phyloP scores from a whole-genome alignment of 2,329 filamentous ascomycete genomes.

The Endocalyx cinctus region DNA sequence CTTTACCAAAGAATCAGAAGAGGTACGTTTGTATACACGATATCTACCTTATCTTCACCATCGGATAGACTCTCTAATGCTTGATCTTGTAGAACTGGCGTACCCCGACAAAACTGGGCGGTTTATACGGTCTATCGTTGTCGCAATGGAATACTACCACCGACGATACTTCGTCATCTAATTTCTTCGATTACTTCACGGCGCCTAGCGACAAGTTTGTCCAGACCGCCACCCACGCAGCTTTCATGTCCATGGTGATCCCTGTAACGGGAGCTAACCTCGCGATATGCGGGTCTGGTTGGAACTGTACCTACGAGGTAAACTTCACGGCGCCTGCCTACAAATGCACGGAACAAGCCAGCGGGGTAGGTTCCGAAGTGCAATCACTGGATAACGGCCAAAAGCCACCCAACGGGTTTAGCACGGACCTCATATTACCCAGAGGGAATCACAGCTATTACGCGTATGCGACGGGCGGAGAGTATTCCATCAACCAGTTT shows the following conservation, averaged over 20 bases:
- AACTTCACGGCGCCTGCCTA: constrained; percentile 35
- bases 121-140: constrained; percentile 23
- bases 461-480: constrained; percentile 25
- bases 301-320: constrained; percentile 35
- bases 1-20: constrained; percentile 28
- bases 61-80: no score
- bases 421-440: constrained; percentile 27
- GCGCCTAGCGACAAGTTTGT: constrained; percentile 19
- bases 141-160: constrained; percentile 28
- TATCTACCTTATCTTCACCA: no score
- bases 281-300: constrained; percentile 31
- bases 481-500: constrained; percentile 29
- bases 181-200: constrained; percentile 30
- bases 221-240: constrained; percentile 22
- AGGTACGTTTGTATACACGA: constrained; percentile 12
- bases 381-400: constrained; percentile 22
- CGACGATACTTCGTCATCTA: constrained; percentile 8
- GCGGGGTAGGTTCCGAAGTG: constrained; percentile 22
- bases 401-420: constrained; percentile 23
- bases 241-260: constrained; percentile 20
- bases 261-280: constrained; percentile 24
- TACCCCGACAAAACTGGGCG: constrained; percentile 22
- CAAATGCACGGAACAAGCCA: constrained; percentile 31
- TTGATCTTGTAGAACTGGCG: constrained; percentile 25
- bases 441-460: constrained; percentile 30